Percentiles rank a stretch among this genome's conserved stretches.
phyloP scores from a whole-genome alignment of 306 rosid species.

The Parietaria judaica region DNA sequence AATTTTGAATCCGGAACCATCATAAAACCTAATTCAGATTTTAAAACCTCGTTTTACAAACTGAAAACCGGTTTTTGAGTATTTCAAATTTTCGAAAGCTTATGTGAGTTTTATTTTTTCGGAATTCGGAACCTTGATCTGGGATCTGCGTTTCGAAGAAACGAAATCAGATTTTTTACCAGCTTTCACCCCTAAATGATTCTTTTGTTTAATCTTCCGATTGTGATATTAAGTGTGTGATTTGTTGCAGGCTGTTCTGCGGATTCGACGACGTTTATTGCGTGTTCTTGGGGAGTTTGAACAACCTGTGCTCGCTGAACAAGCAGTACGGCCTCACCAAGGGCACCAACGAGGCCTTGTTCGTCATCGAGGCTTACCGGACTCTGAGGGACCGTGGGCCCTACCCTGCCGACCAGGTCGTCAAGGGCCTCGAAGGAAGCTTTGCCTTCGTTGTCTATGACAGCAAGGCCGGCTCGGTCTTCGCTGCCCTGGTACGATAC shows the following conservation, averaged over 20 bases:
- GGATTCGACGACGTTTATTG: constrained; percentile 85
- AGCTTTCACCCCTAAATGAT: too few relatives aligned
- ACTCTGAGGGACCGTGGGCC: constrained; percentile 95
- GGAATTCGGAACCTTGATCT: too few relatives aligned
- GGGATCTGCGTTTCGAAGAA: too few relatives aligned
- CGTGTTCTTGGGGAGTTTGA: constrained; percentile 72
- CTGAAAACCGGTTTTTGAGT: too few relatives aligned
- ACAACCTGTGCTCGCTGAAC: constrained; percentile 48
- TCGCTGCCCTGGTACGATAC: constrained; percentile 68
- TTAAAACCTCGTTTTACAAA: too few relatives aligned
- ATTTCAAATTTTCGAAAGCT: too few relatives aligned
- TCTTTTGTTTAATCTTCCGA: background rate
- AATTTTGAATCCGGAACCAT: too few relatives aligned
- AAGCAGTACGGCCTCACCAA: constrained; percentile 79
- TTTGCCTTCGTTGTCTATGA: constrained; percentile 97
- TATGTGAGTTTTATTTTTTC: too few relatives aligned
- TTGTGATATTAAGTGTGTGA: background rate
- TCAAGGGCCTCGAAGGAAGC: constrained; percentile 88
- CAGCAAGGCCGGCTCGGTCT: constrained; percentile 72
- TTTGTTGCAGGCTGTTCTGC: constrained; percentile 55
- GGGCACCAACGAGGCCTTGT: constrained; percentile 64
- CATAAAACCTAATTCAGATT: too few relatives aligned
- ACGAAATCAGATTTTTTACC: background rate
- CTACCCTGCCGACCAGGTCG: constrained; percentile 93
- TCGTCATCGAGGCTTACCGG: constrained; percentile 82